A percentile compares a stretch with the other conserved stretches of the same genome.
Conservation (phyloP, 352 stramenopile genomes). For the Saprolegnia parasitica region DNA sequence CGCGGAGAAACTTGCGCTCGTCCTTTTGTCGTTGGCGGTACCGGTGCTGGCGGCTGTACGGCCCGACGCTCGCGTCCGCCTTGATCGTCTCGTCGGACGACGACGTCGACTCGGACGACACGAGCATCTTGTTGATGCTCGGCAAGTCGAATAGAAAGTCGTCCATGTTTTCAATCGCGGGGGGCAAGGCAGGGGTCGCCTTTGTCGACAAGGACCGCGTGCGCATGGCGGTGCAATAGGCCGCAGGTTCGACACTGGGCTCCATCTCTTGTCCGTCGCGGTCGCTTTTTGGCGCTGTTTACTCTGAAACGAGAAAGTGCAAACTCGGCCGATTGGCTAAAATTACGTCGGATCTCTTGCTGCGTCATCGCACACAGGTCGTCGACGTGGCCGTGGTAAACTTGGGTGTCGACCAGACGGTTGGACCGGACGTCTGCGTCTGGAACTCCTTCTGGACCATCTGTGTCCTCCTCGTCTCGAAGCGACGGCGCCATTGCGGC, state of each 20-base stretch:
- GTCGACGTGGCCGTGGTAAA: neutral
- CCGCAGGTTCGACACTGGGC: no score
- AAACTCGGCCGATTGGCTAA: neutral
- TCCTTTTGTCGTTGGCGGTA: conserved; percentile 26
- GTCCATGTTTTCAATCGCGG: conserved; percentile 7
- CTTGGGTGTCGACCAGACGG: neutral
- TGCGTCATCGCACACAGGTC: neutral
- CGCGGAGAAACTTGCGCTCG: conserved; percentile 18
- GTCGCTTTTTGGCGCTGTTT: neutral
- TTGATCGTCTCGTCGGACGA: neutral
- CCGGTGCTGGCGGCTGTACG: conserved; percentile 12
- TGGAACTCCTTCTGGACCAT: neutral
- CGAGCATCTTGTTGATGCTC: neutral
- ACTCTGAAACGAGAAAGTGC: neutral
- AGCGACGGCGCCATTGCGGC: no score
- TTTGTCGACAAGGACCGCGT: neutral
- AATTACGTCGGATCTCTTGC: no score
- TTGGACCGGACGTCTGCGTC: neutral
- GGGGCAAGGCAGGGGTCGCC: neutral
- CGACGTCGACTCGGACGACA: neutral
- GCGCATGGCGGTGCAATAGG: neutral
- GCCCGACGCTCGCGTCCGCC: neutral
- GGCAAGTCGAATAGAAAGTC: conserved; percentile 8
- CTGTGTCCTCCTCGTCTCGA: no score
- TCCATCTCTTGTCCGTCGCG: no score